These are phyloP conservation scores for Physocladia obscura DNA, from an alignment of 192 early-diverging fungal genomes.

Conservation along the genomic window DNA sequence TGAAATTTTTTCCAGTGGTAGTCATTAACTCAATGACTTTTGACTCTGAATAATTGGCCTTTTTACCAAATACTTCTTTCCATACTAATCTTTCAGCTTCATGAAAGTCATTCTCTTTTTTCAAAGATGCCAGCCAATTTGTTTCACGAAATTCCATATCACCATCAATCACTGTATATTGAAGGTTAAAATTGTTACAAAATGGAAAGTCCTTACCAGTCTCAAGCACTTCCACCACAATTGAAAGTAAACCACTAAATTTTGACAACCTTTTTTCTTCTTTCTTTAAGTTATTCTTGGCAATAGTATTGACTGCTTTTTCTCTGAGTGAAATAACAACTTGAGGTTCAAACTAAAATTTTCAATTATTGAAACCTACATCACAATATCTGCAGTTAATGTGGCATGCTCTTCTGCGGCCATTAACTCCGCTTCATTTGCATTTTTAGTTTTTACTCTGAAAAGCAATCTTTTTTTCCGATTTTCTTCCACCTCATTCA, in stretches of 20 bases:
- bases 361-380: too few relatives aligned
- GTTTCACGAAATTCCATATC: conserved; percentile 14
- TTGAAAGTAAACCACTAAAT: conserved; percentile 6
- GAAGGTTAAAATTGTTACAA: not conserved
- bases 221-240: conserved; percentile 2
- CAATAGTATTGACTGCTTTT: not conserved
- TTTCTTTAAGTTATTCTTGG: not conserved
- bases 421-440: conserved; percentile 5
- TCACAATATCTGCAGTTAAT: not conserved
- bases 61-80: not conserved
- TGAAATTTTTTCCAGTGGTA: not conserved
- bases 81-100: conserved; percentile 17
- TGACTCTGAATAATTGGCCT: not conserved
- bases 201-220: not conserved
- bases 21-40: not conserved
- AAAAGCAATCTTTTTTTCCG: not conserved
- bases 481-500: not conserved
- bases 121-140: conserved; percentile 11
- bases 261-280: not conserved
- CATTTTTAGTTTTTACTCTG: not conserved
- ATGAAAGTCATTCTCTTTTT: conserved; percentile 5
- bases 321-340: not conserved
- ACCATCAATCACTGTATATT: conserved; percentile 8
- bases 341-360: too few relatives aligned
- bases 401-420: not conserved